Conservation (phyloP, 2,329 filamentous ascomycete genomes). For the Botrytis porri region DNA sequence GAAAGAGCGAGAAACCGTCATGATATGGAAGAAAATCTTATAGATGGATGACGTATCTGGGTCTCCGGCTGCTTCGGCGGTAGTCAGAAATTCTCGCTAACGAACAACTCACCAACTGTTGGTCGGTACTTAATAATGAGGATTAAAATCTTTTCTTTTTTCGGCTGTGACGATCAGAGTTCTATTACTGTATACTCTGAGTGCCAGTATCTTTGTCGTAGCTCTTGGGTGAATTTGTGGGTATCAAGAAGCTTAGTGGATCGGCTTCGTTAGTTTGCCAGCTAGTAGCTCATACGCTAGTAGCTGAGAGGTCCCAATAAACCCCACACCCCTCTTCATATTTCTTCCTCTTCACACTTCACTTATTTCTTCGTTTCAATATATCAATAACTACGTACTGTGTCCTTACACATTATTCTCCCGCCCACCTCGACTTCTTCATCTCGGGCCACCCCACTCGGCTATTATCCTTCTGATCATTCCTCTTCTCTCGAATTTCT, state of each 20-base stretch:
- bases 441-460: neutral
- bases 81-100: neutral
- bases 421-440: neutral
- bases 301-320: neutral
- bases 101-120: neutral
- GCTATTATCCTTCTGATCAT: neutral
- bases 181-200: neutral
- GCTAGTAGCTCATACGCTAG: neutral
- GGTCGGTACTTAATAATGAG: neutral
- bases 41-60: slow-evolving; percentile 27
- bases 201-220: neutral
- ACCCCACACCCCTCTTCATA: too few species aligned
- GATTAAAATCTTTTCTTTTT: neutral
- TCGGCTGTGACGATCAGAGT: neutral
- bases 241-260: neutral
- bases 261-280: neutral
- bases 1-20: slow-evolving; percentile 50
- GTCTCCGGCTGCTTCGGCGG: neutral
- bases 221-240: neutral
- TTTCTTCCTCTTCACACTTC: neutral
- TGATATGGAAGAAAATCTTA: slow-evolving; percentile 40
- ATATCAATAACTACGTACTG: neutral
- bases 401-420: neutral
- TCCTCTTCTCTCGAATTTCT: neutral
- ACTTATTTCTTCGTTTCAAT: neutral